These are phyloP conservation scores for Schizophyllum commune DNA, from an alignment of 1,284 basidiomycete species.

Conservation along the genomic window DNA sequence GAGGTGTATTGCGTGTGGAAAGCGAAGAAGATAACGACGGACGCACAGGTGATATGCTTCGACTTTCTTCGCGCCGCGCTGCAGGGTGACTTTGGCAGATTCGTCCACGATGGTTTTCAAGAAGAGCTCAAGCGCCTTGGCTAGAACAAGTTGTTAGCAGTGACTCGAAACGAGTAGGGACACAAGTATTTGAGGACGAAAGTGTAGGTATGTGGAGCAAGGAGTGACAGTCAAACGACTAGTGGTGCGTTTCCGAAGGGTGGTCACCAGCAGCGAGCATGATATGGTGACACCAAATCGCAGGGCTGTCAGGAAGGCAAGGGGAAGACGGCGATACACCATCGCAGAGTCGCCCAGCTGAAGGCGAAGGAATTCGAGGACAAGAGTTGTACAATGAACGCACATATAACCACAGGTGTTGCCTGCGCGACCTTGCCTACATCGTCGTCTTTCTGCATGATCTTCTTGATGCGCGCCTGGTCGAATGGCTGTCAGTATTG, in stretches of 20 bases:
- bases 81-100: slow-evolving; percentile 73
- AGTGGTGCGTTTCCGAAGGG: too few species aligned
- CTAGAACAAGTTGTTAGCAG: slow-evolving; percentile 33
- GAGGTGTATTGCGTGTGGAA: too few species aligned
- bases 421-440: slow-evolving; percentile 98
- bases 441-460: slow-evolving; percentile 99
- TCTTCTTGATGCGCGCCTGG: slow-evolving; percentile 96
- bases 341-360: not conserved
- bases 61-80: slow-evolving; percentile 83
- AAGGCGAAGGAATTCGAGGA: not conserved
- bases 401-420: slow-evolving; percentile 96
- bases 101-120: slow-evolving; percentile 83
- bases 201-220: too few species aligned
- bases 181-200: not conserved
- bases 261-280: too few species aligned
- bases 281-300: too few species aligned
- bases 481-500: not conserved
- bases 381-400: slow-evolving; percentile 26
- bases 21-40: slow-evolving; percentile 1
- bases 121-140: slow-evolving; percentile 95
- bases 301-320: not conserved
- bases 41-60: slow-evolving; percentile 93
- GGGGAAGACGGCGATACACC: not conserved
- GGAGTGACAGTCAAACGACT: too few species aligned
- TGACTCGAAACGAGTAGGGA: not conserved